phyloP scores from a whole-genome alignment of 176 grass and related monocot species.

The Guadua angustifolia region DNA sequence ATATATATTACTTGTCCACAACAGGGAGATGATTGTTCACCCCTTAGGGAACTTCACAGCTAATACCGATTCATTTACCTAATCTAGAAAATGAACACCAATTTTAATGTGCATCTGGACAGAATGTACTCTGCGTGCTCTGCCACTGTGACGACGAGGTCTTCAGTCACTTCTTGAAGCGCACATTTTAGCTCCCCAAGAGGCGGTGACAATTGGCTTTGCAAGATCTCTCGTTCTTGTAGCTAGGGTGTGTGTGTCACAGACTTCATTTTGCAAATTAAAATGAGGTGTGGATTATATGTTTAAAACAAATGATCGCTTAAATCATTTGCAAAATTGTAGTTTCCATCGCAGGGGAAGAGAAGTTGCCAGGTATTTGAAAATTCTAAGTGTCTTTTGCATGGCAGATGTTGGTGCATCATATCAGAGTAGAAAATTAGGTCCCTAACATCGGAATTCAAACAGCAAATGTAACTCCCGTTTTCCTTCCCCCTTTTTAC shows the following conservation, averaged over 20 bases:
- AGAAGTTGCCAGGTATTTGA: background rate
- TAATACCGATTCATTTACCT: no score
- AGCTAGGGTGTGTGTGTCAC: background rate
- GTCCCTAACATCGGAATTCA: no score
- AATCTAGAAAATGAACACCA: no score
- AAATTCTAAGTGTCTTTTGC: background rate
- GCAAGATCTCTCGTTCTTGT: constrained; percentile 9
- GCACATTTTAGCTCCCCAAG: constrained; percentile 67
- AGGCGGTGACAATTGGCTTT: constrained; percentile 44
- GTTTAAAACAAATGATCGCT: background rate
- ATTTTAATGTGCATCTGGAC: no score
- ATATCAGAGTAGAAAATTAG: no score
- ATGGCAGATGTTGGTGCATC: background rate
- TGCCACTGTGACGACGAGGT: constrained; percentile 65
- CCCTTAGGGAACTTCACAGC: no score
- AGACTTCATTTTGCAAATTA: constrained; percentile 11
- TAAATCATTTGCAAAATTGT: constrained; percentile 10
- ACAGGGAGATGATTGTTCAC: no score
- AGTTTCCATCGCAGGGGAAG: background rate
- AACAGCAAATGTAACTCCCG: no score
- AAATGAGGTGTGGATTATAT: background rate
- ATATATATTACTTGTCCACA: no score
- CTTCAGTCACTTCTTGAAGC: constrained; percentile 68
- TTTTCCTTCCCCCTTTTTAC: no score
- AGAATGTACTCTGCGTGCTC: constrained; percentile 64